Base-by-base conservation (phyloP, 257 asterid genomes). In the Linaria vulgaris region DNA sequence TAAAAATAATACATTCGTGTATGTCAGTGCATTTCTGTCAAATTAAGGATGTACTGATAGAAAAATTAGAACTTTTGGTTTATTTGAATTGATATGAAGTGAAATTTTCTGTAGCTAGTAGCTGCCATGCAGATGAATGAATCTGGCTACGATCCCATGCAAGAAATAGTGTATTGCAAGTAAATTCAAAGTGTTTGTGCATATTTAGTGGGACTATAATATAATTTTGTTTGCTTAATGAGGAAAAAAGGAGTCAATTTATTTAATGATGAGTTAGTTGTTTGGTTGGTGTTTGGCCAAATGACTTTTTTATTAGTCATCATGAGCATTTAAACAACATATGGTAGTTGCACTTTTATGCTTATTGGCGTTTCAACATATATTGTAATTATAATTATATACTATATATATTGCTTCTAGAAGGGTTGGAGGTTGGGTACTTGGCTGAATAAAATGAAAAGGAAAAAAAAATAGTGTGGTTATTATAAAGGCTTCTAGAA, bases 391-490 rank as follows among this genome's bases (percentile, higher is more conserved):
- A 44, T 60, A 23, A 11, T 31, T 44, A 38, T 49, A 21, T 9
- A 5, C 16, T 20, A 27, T 14, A 30, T 72, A 68, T n/a, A n/a
- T n/a, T n/a, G 85, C 72, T 89, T 89, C 96, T 86, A 86, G 96
- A 84, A 86, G 94, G 64, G 62, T 76, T 77, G 78, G 80, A 65
- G 74, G 85, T 74, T 76, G 81, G 62, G 76, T 70, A 64, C 49
- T 70, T 73, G 62, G 51, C 17, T 60, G 48, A 54, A 66, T 66
- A 25, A 30, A 3, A 55, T 45, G 41, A 38, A 57, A 68, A 19
- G 23, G 25, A 21, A 59, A 39, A 43, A 16, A 38, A 27, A 63
- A 27, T 14, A 34, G 41, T 34, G 41, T 34, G 41, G 41, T 34
- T 34, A 12, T 43, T 34, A 37, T 14, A 24, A n/a, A 73, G 67